These are phyloP conservation scores for Tolypocladium nubicola DNA, from an alignment of 2,329 filamentous ascomycete species.

Conservation along the genomic window DNA sequence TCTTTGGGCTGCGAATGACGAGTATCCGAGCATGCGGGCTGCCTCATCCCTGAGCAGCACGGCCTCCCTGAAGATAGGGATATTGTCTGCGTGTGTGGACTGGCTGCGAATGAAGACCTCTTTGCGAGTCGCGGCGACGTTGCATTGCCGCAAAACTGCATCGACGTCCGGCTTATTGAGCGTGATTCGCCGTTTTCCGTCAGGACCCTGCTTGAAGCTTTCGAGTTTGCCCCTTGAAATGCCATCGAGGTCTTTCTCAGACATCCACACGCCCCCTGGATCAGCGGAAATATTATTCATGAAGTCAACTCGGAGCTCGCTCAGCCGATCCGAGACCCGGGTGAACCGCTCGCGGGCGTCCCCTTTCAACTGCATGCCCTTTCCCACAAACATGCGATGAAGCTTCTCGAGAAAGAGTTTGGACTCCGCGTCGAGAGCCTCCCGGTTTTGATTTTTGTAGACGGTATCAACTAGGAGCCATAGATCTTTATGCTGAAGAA, in stretches of 20 bases:
- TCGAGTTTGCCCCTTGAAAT: neutral
- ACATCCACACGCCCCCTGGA: neutral
- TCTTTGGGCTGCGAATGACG: neutral
- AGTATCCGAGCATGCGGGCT: constrained; percentile 2
- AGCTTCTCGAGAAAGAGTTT: too few relatives aligned
- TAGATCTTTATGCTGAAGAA: too few relatives aligned
- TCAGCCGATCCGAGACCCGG: too few relatives aligned
- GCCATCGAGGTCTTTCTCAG: neutral
- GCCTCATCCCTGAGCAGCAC: constrained; percentile 5
- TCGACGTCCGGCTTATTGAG: neutral
- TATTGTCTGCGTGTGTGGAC: neutral
- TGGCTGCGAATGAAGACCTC: neutral
- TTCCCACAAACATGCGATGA: too few relatives aligned
- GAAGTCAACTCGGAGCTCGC: neutral
- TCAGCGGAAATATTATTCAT: neutral
- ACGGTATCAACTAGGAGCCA: too few relatives aligned
- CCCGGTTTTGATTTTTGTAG: too few relatives aligned
- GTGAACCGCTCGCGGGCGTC: too few relatives aligned
- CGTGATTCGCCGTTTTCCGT: neutral
- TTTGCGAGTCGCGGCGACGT: neutral
- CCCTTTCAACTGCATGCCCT: too few relatives aligned
- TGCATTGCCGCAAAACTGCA: neutral
- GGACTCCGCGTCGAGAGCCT: too few relatives aligned
- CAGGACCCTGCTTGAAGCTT: neutral
- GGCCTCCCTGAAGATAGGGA: constrained; percentile 1